phyloP scores from a whole-genome alignment of 345 rosid genomes.

The Eucalyptus curtisii region DNA sequence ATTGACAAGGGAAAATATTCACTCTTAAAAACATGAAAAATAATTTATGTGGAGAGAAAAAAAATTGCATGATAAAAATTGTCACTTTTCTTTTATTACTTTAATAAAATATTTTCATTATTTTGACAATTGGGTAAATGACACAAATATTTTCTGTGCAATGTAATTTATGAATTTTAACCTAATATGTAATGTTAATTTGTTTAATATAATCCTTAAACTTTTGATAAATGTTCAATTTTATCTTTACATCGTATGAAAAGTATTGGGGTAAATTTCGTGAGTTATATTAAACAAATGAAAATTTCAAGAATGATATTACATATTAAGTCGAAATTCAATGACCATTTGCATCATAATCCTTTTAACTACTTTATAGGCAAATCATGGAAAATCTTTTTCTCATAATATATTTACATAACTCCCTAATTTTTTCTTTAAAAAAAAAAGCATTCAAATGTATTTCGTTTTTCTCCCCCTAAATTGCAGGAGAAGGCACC shows the following conservation, averaged over 20 bases:
- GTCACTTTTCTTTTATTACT: not conserved
- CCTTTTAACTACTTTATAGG: not conserved
- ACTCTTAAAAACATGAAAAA: not conserved
- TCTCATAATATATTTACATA: not conserved
- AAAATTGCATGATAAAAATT: not conserved
- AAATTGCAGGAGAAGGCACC: not conserved
- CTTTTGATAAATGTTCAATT: fast-evolving
- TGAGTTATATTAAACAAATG: not conserved
- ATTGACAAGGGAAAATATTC: not conserved
- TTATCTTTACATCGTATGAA: no score
- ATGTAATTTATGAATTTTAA: no score
- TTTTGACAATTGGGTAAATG: not conserved
- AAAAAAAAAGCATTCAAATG: not conserved
- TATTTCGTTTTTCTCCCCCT: not conserved
- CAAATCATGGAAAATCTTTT: not conserved
- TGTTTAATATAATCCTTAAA: no score
- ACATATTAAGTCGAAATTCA: not conserved
- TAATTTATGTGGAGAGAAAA: no score
- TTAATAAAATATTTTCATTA: not conserved
- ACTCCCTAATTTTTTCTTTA: not conserved
- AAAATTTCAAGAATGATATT: no score
- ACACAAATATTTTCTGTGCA: no score
- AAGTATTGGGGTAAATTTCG: no score
- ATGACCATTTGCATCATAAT: no score
- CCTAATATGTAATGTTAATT: no score